Conservation (phyloP, 805 yeast species). For the Candida taoyuanica region DNA sequence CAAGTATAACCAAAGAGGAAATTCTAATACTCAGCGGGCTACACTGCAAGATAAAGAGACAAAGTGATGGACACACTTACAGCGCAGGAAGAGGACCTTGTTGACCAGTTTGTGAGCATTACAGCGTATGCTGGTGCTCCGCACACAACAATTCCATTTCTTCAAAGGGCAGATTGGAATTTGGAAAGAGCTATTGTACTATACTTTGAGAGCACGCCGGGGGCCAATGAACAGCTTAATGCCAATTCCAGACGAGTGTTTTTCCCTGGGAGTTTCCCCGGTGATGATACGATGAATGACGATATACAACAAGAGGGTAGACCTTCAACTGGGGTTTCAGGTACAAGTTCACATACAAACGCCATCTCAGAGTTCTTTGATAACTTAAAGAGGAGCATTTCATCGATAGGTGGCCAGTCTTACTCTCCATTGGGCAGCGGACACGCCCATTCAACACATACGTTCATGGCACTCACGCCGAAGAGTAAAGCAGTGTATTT, state of each 20-base stretch:
- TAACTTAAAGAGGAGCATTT: slow-evolving; percentile 24
- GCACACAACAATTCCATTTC: slow-evolving; percentile 20
- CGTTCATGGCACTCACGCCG: slow-evolving; percentile 20
- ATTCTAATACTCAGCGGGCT: too few species aligned
- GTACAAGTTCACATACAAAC: slow-evolving; percentile 14
- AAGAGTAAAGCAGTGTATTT: slow-evolving; percentile 25
- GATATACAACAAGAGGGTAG: neutral
- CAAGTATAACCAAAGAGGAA: too few species aligned
- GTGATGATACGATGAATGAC: slow-evolving; percentile 9
- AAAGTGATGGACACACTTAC: slow-evolving; percentile 17
- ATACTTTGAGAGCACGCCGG: slow-evolving; percentile 23
- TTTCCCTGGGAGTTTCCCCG: slow-evolving; percentile 22
- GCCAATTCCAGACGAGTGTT: slow-evolving; percentile 9
- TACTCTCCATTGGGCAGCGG: slow-evolving; percentile 28
- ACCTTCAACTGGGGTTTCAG: neutral
- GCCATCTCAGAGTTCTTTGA: slow-evolving; percentile 21
- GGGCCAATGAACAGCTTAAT: slow-evolving; percentile 24
- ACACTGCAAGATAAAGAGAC: neutral
- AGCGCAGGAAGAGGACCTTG: slow-evolving; percentile 8
- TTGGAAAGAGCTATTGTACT: slow-evolving; percentile 31
- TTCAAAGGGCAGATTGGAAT: slow-evolving; percentile 33
- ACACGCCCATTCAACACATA: slow-evolving; percentile 2
- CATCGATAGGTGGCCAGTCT: slow-evolving; percentile 19
- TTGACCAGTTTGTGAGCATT: slow-evolving; percentile 16
- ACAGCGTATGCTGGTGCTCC: slow-evolving; percentile 19